Base-by-base conservation (phyloP, 2,329 filamentous ascomycete species). In the Dactylellina haptotyla region DNA sequence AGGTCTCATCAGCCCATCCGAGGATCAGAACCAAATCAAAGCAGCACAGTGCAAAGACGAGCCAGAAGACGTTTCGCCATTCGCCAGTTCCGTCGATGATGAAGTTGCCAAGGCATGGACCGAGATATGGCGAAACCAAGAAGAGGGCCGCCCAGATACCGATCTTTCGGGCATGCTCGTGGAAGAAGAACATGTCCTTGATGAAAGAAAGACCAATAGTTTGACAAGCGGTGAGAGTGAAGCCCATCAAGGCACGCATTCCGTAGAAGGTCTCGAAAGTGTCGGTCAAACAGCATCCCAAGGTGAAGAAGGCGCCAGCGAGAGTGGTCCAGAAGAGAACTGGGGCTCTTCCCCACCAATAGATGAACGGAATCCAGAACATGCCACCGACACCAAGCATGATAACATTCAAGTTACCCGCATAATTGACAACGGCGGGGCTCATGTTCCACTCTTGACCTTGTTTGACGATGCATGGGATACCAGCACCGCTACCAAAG, bases 141-240 rank as follows among this genome's bases (percentile, higher is more conserved):
- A 58, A 43, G 59, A 76, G 28, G 14, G 75, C 23, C 75, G 82
- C 83, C 83, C 83, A 84, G 37, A 85, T 79, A 54, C 83, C 83
- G 71, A 84, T 84, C 77, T 85, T 84, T 20, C 83, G 79, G 0
- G 84, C 83, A 34, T 84, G 81, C 73, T 87, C 83, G 75, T 88
- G 86, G 79, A 87, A 86, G 80, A 86, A 87, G 80, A 86, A 88
- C 66, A 87, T 82, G 78, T 88, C 86, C 61, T 86, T 84, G 77
- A 86, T 84, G 76, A 84, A 84, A 75, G 85, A 84, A 57, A 87
- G 80, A 8, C 83, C 84, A 14, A 81, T 81, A 3, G 80, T 82
- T 67, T 84, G 83, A 5, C 79, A 78, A 5, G 82, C 63, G 14
- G 69, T 77, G 25, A 76, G 65, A 43, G 62, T 61, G 45, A 76